Evolutionary conservation across 2,329 filamentous ascomycete species (phyloP).

Genomic region (Diaporthe longicolla): DNA sequence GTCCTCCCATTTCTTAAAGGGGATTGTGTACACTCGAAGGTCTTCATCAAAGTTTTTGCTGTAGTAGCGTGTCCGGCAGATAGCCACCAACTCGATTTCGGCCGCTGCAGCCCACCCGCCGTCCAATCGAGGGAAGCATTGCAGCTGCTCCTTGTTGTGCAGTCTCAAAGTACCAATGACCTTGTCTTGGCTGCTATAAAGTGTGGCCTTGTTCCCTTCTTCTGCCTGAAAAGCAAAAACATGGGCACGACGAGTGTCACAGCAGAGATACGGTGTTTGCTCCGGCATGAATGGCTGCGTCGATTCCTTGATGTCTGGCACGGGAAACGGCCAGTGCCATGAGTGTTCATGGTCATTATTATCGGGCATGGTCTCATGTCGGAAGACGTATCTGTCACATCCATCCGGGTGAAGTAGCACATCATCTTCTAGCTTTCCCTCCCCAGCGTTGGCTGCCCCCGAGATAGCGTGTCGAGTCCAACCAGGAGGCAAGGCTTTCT

Average conservation of each 20-base stretch:
- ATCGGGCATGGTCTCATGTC: background rate
- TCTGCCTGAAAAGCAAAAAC: background rate
- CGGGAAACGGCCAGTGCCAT: conserved; percentile 10
- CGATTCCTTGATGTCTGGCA: background rate
- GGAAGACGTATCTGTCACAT: background rate
- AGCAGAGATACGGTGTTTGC: background rate
- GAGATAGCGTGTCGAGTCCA: conserved; percentile 1
- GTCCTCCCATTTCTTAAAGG: background rate
- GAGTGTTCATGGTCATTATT: background rate
- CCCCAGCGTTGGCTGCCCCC: background rate
- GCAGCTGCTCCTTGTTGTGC: background rate
- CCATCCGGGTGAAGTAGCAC: background rate
- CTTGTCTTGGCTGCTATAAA: background rate
- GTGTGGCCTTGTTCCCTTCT: background rate
- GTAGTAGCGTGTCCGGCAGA: conserved; percentile 3
- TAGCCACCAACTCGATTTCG: background rate
- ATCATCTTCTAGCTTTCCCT: background rate
- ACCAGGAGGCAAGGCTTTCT: background rate
- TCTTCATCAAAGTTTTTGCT: background rate
- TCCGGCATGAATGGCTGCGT: conserved; percentile 3
- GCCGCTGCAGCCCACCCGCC: background rate
- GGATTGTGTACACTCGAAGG: background rate
- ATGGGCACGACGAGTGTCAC: background rate
- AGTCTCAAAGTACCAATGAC: background rate
- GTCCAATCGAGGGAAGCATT: background rate